Evolutionary conservation across 495 filamentous ascomycete species (phyloP), one percentile per base, ranked within the genome.

Genomic region (Xylaria sp.): DNA sequence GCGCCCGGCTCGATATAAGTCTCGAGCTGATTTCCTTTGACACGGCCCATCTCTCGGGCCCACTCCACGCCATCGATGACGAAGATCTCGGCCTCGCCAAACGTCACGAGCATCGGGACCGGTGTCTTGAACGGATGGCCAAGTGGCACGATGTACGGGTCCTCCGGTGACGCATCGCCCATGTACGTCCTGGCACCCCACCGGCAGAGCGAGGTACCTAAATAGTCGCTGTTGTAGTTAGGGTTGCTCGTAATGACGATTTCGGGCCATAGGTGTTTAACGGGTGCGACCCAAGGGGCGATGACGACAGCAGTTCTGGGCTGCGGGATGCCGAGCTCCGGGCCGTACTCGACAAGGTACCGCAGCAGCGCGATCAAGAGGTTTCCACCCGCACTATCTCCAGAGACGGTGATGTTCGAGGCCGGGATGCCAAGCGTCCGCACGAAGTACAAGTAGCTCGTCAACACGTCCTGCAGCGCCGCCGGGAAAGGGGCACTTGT

Each of bases 401-500:
- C 77, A 0, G 71, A 70, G 14, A 82, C 14, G 4, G 68, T 71
- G 3, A 81, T 76, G 0, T 75, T 71, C 0, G 65, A 72, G 3
- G 82, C 58, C 5, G 78, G 74, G 29, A 83, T 78, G 1, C 70
- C 67, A 4, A 83, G 74, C 0, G 73, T 76, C 24, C 78, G 69
- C 26, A 85, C 67, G 5, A 86, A 78, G 68, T 81, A 82, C 9
- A 72, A 64, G 67, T 86, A 86, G 12, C 80, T 73, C 0, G 83
- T 77, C 62, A 86, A 67, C 26, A 76, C 76, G 63, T 86, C 85
- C 77, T 86, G 85, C 1, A 85, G 73, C 5, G 82, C 82, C 8
- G 84, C 85, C 7, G 85, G 83, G 59, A 86, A 85, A 7, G 73
- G 77, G 12, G 78, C 73, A n/a, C 67, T 61, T 1, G 68, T 73